A percentile compares a stretch with the other conserved stretches of the same genome.
These are phyloP conservation scores for Macrolepiota dolichaula DNA, from an alignment of 768 basidiomycete species.

Conservation along the genomic window DNA sequence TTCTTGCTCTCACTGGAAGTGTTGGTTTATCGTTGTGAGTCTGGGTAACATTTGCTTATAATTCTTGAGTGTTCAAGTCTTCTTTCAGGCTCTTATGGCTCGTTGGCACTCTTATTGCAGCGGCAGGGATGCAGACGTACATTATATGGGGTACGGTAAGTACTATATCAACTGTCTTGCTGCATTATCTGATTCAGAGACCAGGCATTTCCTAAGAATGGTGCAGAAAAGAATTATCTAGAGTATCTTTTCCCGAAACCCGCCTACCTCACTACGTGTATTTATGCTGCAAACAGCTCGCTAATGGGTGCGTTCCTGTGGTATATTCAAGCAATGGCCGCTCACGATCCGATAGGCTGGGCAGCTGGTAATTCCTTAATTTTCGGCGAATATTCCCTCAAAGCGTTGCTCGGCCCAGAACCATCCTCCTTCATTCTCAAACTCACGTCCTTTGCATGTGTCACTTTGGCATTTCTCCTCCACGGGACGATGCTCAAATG, in stretches of 20 bases:
- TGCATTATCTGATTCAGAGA: not conserved
- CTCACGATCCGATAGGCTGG: constrained; percentile 24
- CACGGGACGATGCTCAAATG: constrained; percentile 45
- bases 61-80: no score
- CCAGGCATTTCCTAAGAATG: constrained; percentile 56
- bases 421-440: constrained; percentile 24
- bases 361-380: constrained; percentile 46
- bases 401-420: constrained; percentile 20
- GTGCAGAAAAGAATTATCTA: constrained; percentile 73
- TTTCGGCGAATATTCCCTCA: constrained; percentile 53
- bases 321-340: not conserved
- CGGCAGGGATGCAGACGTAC: constrained; percentile 33
- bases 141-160: constrained; percentile 32
- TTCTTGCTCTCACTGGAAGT: constrained; percentile 35
- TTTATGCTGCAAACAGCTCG: constrained; percentile 51
- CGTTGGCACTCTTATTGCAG: constrained; percentile 30
- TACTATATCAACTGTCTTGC: not conserved
- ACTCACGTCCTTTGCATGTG: constrained; percentile 31
- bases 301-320: constrained; percentile 33
- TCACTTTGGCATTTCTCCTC: constrained; percentile 33
- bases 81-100: constrained; percentile 30
- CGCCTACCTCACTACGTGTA: constrained; percentile 50
- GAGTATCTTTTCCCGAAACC: constrained; percentile 60
- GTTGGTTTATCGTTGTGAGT: constrained; percentile 36
- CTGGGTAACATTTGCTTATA: no score